These are phyloP conservation scores for Plectranthus barbatus DNA, from an alignment of 257 asterid species.

Conservation along the genomic window DNA sequence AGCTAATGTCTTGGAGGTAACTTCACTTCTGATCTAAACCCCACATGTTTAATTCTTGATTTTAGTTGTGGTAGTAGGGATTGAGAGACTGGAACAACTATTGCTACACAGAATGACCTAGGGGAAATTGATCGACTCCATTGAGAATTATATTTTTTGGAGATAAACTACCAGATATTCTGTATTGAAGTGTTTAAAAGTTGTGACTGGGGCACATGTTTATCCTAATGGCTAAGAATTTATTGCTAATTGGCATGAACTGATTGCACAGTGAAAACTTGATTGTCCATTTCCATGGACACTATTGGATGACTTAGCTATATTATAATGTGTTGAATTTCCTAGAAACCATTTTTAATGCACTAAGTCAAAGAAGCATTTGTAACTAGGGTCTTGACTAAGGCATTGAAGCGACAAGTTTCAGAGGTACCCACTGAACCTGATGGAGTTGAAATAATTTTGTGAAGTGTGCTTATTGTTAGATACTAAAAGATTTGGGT, in stretches of 20 bases:
- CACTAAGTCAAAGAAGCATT: not conserved
- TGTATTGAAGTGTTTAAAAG: not conserved
- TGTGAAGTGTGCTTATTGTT: too few relatives aligned
- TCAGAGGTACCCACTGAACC: not conserved
- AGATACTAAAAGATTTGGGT: too few relatives aligned
- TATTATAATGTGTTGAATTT: not conserved
- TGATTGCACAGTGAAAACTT: too few relatives aligned
- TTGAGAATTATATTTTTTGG: not conserved
- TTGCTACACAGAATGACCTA: not conserved
- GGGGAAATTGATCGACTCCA: not conserved
- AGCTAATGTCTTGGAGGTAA: constrained; percentile 98
- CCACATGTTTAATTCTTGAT: not conserved
- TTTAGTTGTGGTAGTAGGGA: too few relatives aligned
- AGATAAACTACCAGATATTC: too few relatives aligned
- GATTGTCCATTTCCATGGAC: not conserved
- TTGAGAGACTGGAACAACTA: not conserved
- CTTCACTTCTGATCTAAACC: not conserved
- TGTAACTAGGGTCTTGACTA: not conserved
- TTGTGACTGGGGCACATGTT: not conserved
- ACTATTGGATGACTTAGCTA: not conserved
- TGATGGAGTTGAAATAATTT: too few relatives aligned
- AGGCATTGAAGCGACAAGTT: not conserved
- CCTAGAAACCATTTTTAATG: not conserved
- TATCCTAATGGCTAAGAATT: not conserved
- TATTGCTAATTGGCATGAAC: too few relatives aligned